Evolutionary conservation across 176 grass and related monocot genomes (phyloP).

Genomic region (Eragrostis curvula): DNA sequence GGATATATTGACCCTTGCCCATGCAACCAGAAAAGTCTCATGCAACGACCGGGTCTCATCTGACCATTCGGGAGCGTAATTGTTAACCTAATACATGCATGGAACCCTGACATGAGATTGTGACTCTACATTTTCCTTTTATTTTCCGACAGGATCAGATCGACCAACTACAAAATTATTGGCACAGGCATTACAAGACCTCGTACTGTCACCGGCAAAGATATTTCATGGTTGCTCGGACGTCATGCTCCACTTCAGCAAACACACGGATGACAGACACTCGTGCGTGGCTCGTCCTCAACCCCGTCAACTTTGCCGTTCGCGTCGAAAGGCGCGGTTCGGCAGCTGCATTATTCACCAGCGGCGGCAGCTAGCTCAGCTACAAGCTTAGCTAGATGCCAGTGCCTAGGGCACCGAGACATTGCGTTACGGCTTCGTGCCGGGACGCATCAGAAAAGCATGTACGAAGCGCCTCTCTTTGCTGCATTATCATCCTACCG

Average conservation of each 20-base stretch:
- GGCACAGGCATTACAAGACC: neutral
- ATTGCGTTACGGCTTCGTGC: conserved; percentile 15
- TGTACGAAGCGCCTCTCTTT: neutral
- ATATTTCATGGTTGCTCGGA: neutral
- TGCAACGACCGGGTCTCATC: too few relatives aligned
- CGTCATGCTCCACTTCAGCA: conserved; percentile 20
- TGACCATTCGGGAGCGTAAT: neutral
- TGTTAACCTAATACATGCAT: too few relatives aligned
- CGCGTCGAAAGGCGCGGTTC: conserved; percentile 4
- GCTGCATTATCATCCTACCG: neutral
- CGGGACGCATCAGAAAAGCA: neutral
- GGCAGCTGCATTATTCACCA: conserved; percentile 38
- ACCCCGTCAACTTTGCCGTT: neutral
- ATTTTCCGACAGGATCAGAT: neutral
- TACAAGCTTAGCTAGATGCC: neutral
- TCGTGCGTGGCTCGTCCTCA: too few relatives aligned
- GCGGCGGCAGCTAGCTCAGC: neutral
- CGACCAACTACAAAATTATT: neutral
- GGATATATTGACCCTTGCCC: neutral
- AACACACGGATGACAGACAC: neutral
- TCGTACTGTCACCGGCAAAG: neutral
- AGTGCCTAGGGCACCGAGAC: conserved; percentile 17
- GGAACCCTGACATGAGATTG: neutral
- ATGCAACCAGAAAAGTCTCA: neutral
- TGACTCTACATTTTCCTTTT: neutral